A percentile compares a stretch with the other conserved stretches of the same genome.
These are phyloP conservation scores for Lichtheimia ramosa DNA, from an alignment of 371 early-diverging fungal genomes.

Conservation along the genomic window DNA sequence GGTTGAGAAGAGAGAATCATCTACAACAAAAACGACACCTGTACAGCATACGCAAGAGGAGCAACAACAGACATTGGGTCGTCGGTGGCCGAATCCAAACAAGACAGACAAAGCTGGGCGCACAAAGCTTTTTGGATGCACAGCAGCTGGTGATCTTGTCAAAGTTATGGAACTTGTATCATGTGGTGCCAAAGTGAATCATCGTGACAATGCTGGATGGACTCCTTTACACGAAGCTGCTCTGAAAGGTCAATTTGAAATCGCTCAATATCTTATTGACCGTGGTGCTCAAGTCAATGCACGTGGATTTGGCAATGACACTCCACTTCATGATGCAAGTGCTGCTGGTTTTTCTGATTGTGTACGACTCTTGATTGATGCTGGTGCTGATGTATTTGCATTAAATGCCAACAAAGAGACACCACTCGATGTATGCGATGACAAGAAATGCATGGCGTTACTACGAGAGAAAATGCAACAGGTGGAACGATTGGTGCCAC, in stretches of 20 bases:
- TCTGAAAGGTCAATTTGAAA: conserved; percentile 58
- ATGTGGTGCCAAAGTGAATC: conserved; percentile 56
- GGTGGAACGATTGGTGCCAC: conserved; percentile 29
- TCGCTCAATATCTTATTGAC: conserved; percentile 55
- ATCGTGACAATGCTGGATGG: conserved; percentile 67
- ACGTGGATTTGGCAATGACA: conserved; percentile 63
- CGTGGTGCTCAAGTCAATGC: conserved; percentile 63
- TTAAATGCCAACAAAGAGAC: conserved; percentile 57
- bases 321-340: conserved; percentile 83
- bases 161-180: conserved; percentile 44
- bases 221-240: conserved; percentile 74
- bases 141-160: conserved; percentile 47
- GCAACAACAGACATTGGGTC: conserved; percentile 4
- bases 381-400: conserved; percentile 64
- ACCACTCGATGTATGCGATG: conserved; percentile 56
- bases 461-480: conserved; percentile 28
- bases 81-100: conserved; percentile 32
- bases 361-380: conserved; percentile 56
- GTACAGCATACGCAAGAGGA: background rate
- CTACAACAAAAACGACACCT: no score
- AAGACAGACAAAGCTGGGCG: conserved; percentile 59
- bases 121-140: conserved; percentile 55
- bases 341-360: conserved; percentile 63
- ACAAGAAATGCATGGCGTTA: conserved; percentile 21
- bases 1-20: no score